A percentile compares a stretch with the other conserved stretches of the same genome.
Evolutionary conservation across 164 flowering plant species (phyloP).

Genomic region (Stephania cephalantha): DNA sequence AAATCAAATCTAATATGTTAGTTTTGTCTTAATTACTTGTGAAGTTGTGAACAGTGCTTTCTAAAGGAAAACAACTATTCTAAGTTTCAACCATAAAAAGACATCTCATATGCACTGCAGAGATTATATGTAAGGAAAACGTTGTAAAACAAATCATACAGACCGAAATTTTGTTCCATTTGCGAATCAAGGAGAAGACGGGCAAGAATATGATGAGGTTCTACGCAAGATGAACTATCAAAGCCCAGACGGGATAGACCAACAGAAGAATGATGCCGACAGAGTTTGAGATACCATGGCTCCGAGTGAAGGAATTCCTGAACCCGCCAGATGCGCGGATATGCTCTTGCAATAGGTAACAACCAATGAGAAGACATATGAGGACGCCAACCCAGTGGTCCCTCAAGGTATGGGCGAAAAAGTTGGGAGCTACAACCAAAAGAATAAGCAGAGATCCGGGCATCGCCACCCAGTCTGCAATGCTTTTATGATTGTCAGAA

Average conservation of each 20-base stretch:
- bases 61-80: no score
- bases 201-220: neutral
- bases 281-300: conserved; percentile 72
- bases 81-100: no score
- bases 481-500: conserved; percentile 11
- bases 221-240: conserved; percentile 35
- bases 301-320: conserved; percentile 72
- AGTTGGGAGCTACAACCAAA: conserved; percentile 70
- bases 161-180: neutral
- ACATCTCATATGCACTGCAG: neutral
- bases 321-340: conserved; percentile 87
- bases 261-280: conserved; percentile 66
- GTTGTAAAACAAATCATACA: neutral
- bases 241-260: conserved; percentile 75
- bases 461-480: conserved; percentile 81
- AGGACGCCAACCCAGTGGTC: conserved; percentile 43
- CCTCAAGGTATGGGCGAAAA: conserved; percentile 52
- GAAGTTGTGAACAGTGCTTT: no score
- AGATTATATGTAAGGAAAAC: neutral
- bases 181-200: neutral
- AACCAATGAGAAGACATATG: conserved; percentile 58
- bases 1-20: no score
- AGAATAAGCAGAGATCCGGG: conserved; percentile 80
- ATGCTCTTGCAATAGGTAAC: conserved; percentile 89
- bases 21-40: no score